A percentile compares a stretch with the other conserved stretches of the same genome.
Conservation (phyloP, 768 basidiomycete genomes). For the Calvatia gigantea region DNA sequence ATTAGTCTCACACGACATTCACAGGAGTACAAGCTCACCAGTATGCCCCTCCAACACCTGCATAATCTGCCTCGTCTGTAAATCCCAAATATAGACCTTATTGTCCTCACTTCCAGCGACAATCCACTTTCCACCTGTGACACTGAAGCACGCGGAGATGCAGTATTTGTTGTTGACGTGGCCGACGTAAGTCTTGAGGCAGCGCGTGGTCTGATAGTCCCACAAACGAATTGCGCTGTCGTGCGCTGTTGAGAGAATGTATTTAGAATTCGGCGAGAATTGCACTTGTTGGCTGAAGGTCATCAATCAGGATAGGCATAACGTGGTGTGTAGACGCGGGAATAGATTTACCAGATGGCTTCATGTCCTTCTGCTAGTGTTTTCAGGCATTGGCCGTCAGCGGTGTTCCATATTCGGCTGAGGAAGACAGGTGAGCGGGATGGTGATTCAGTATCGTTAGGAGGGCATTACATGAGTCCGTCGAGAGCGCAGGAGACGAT, state of each 20-base stretch:
- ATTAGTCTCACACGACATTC: neutral
- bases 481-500: slow-evolving; percentile 92
- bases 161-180: slow-evolving; percentile 84
- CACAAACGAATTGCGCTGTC: slow-evolving; percentile 92
- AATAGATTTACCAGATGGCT: slow-evolving; percentile 63
- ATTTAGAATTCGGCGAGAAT: slow-evolving; percentile 95
- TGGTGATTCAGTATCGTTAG: neutral
- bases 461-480: slow-evolving; percentile 72
- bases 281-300: slow-evolving; percentile 74
- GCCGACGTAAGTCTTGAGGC: slow-evolving; percentile 86
- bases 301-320: neutral
- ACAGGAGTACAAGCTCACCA: slow-evolving; percentile 36
- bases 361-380: slow-evolving; percentile 90
- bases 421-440: slow-evolving; percentile 6
- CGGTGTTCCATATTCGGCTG: slow-evolving; percentile 95
- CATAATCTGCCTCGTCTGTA: slow-evolving; percentile 83
- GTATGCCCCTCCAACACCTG: slow-evolving; percentile 76
- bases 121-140: slow-evolving; percentile 87
- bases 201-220: slow-evolving; percentile 90
- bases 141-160: slow-evolving; percentile 79
- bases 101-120: slow-evolving; percentile 89
- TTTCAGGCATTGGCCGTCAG: slow-evolving; percentile 92
- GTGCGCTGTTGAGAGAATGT: slow-evolving; percentile 90
- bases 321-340: neutral
- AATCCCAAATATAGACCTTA: slow-evolving; percentile 87